Conservation (phyloP, 331 rosid species). For the Rhamnella rubrinervis region DNA sequence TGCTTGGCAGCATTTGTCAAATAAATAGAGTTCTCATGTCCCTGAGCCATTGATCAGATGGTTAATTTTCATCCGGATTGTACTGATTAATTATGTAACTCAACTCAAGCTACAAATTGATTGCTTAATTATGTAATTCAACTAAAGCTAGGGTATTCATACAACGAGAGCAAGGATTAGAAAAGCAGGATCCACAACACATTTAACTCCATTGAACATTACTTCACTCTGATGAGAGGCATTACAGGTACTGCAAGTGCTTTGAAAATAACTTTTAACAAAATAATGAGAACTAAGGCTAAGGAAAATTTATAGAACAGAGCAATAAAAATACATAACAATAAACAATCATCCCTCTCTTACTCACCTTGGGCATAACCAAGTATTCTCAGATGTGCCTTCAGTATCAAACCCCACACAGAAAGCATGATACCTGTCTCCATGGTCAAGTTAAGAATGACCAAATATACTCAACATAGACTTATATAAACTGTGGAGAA, state of each 20-base stretch:
- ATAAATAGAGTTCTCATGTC: background rate
- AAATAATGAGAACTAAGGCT: conserved; percentile 1
- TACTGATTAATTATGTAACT: no score
- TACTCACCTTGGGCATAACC: conserved; percentile 97
- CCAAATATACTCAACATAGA: conserved; percentile 15
- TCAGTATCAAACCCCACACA: conserved; percentile 97
- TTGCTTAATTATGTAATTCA: conserved; percentile 14
- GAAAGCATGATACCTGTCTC: conserved; percentile 91
- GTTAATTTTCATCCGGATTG: no score
- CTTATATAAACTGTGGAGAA: background rate
- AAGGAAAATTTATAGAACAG: conserved; percentile 1
- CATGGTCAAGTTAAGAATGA: conserved; percentile 27
- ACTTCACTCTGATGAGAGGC: background rate
- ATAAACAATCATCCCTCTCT: conserved; percentile 4
- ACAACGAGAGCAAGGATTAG: conserved; percentile 6
- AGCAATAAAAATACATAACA: conserved; percentile 16
- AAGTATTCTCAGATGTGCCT: conserved; percentile 66
- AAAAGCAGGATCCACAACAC: conserved; percentile 15
- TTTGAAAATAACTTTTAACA: conserved; percentile 12
- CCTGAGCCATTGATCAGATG: no score
- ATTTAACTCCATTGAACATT: background rate
- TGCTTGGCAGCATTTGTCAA: conserved; percentile 8
- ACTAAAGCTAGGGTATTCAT: conserved; percentile 8
- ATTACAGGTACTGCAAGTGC: background rate
- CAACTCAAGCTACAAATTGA: background rate